phyloP scores from a whole-genome alignment of 2,329 filamentous ascomycete species.

The Penicillium sp. region DNA sequence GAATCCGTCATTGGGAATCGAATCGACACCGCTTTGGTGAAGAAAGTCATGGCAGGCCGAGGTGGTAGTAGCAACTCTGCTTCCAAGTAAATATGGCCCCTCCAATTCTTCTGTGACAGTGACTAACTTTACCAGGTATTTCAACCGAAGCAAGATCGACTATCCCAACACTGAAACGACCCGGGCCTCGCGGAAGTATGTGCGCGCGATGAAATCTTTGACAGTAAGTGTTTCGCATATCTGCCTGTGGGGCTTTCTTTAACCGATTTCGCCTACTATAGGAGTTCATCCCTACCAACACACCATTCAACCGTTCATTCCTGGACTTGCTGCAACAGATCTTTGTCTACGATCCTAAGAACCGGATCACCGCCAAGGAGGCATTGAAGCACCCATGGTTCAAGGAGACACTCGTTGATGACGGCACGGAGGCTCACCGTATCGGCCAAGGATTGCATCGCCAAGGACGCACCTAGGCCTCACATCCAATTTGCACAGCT shows the following conservation, averaged over 20 bases:
- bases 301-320: conserved; percentile 62
- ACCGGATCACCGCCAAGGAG: conserved; percentile 63
- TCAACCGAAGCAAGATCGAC: conserved; percentile 57
- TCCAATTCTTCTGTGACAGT: not conserved
- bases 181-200: conserved; percentile 64
- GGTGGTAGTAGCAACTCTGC: conserved; percentile 54
- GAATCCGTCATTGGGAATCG: conserved; percentile 60
- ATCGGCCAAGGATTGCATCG: conserved; percentile 51
- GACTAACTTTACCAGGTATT: conserved; percentile 51
- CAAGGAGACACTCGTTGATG: conserved; percentile 62
- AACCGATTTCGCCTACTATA: conserved; percentile 35
- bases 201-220: conserved; percentile 66
- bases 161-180: conserved; percentile 65
- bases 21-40: conserved; percentile 57
- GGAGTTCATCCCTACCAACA: conserved; percentile 63
- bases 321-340: conserved; percentile 63
- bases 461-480: conserved; percentile 22
- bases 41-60: conserved; percentile 52
- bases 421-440: conserved; percentile 64
- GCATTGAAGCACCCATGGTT: conserved; percentile 68
- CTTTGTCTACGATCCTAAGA: conserved; percentile 66
- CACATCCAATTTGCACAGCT: not conserved
- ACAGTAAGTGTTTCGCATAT: conserved; percentile 45
- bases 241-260: not conserved
- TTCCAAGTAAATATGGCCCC: conserved; percentile 49